A percentile compares a stretch with the other conserved stretches of the same genome.
These are phyloP conservation scores for Nemophila menziesii DNA, from an alignment of 257 asterid genomes.

Conservation along the genomic window DNA sequence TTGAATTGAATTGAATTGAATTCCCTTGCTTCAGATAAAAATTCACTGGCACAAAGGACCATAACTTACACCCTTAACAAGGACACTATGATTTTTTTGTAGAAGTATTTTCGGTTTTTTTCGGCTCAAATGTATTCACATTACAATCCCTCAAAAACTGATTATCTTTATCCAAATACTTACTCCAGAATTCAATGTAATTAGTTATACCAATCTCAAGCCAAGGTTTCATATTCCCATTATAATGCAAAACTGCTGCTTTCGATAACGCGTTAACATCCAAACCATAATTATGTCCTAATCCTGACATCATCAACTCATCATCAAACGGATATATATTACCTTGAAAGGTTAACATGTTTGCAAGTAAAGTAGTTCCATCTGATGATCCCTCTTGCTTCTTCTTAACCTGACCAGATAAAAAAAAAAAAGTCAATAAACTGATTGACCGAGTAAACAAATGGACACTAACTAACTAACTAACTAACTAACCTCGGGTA, in stretches of 20 bases:
- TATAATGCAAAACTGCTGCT: slow-evolving; percentile 77
- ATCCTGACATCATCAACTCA: slow-evolving; percentile 71
- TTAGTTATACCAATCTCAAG: slow-evolving; percentile 83
- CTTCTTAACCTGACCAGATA: slow-evolving; percentile 35
- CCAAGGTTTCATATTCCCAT: slow-evolving; percentile 99
- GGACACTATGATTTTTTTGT: not conserved
- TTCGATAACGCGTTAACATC: slow-evolving; percentile 29
- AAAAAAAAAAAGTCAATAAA: slow-evolving; percentile 5
- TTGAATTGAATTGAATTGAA: no score
- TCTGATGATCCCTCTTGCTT: slow-evolving; percentile 33
- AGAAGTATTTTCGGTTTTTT: slow-evolving; percentile 6
- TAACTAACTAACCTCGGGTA: slow-evolving; percentile 60
- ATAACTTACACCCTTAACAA: not conserved
- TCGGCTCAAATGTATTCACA: slow-evolving; percentile 61
- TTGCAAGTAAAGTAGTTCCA: slow-evolving; percentile 45
- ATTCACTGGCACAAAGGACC: not conserved
- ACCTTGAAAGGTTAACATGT: slow-evolving; percentile 62
- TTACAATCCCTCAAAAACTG: slow-evolving; percentile 77
- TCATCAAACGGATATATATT: slow-evolving; percentile 57
- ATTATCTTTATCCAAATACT: slow-evolving; percentile 50
- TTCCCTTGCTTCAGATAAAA: slow-evolving; percentile 1
- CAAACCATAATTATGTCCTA: slow-evolving; percentile 69
- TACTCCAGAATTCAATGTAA: slow-evolving; percentile 68
- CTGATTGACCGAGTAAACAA: slow-evolving; percentile 3
- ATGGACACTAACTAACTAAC: slow-evolving; percentile 3